These are phyloP conservation scores for Gentiana macrophylla DNA, from an alignment of 257 asterid genomes.

Conservation along the genomic window DNA sequence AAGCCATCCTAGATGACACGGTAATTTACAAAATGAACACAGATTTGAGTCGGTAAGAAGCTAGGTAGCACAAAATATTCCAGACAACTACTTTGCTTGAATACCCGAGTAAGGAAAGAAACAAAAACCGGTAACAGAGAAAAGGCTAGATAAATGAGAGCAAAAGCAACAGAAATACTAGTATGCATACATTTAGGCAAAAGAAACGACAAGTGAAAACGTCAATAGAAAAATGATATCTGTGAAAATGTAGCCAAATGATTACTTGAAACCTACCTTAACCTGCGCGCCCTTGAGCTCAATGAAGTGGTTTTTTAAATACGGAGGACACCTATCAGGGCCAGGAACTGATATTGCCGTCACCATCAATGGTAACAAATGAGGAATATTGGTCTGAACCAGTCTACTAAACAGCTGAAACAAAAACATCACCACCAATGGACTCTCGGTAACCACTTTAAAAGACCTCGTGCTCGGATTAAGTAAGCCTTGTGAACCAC, in stretches of 20 bases:
- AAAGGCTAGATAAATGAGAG: background rate
- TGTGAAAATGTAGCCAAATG: background rate
- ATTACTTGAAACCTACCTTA: conserved; percentile 43
- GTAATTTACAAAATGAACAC: too few species aligned
- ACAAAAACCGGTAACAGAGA: background rate
- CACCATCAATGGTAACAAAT: conserved; percentile 89
- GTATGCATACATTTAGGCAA: background rate
- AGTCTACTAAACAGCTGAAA: conserved; percentile 92
- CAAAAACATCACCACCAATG: conserved; percentile 94
- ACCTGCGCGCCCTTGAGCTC: conserved; percentile 98
- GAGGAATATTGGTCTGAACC: conserved; percentile 96
- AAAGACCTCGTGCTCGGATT: conserved; percentile 98
- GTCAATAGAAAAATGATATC: background rate
- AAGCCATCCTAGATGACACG: too few species aligned
- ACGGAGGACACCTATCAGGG: conserved; percentile 85
- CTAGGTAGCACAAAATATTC: too few species aligned
- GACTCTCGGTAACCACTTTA: conserved; percentile 97
- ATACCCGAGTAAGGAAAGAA: background rate
- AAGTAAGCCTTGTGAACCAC: conserved; percentile 64
- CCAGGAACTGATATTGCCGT: conserved; percentile 94
- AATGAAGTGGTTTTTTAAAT: conserved; percentile 74
- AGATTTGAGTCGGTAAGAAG: too few species aligned
- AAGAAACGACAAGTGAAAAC: background rate
- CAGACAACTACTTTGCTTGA: too few species aligned
- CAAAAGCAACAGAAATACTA: background rate